These are phyloP conservation scores for Plasmodium berghei DNA, from an alignment of 169 alveolate species.

Conservation along the genomic window DNA sequence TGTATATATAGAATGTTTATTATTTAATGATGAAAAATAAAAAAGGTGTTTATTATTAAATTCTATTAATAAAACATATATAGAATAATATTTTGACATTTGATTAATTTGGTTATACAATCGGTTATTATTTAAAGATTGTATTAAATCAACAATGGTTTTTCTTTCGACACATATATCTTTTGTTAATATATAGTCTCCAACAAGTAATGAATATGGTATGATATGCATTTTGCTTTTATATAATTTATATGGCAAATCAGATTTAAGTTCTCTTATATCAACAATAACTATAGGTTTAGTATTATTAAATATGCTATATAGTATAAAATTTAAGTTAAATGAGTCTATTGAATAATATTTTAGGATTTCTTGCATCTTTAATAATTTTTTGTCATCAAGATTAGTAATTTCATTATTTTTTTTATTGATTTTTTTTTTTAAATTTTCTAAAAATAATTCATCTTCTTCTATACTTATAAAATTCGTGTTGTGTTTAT, in stretches of 20 bases:
- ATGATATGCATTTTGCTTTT: conserved; percentile 85
- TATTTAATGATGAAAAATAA: conserved; percentile 66
- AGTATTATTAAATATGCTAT: conserved; percentile 67
- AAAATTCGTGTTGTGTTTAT: conserved; percentile 23
- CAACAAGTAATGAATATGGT: conserved; percentile 86
- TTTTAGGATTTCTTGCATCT: conserved; percentile 43
- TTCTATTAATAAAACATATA: conserved; percentile 79
- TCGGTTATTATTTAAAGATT: conserved; percentile 85
- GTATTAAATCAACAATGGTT: conserved; percentile 83
- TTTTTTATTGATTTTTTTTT: conserved; percentile 44
- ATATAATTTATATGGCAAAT: conserved; percentile 87
- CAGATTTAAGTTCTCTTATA: conserved; percentile 86
- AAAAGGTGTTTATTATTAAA: conserved; percentile 65
- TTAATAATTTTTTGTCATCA: conserved; percentile 53
- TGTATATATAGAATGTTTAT: conserved; percentile 72
- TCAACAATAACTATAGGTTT: conserved; percentile 84
- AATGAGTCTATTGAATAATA: conserved; percentile 67
- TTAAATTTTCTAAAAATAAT: conserved; percentile 42
- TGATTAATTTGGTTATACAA: conserved; percentile 85
- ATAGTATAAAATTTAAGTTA: conserved; percentile 44
- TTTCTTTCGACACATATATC: conserved; percentile 90
- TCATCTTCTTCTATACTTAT: conserved; percentile 78
- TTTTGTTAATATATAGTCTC: conserved; percentile 88
- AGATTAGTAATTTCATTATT: conserved; percentile 6
- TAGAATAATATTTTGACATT: conserved; percentile 78